Evolutionary conservation across 495 filamentous ascomycete species (phyloP), one percentile per base, ranked within the genome.

Genomic region (Trichocladium uniseriatum): DNA sequence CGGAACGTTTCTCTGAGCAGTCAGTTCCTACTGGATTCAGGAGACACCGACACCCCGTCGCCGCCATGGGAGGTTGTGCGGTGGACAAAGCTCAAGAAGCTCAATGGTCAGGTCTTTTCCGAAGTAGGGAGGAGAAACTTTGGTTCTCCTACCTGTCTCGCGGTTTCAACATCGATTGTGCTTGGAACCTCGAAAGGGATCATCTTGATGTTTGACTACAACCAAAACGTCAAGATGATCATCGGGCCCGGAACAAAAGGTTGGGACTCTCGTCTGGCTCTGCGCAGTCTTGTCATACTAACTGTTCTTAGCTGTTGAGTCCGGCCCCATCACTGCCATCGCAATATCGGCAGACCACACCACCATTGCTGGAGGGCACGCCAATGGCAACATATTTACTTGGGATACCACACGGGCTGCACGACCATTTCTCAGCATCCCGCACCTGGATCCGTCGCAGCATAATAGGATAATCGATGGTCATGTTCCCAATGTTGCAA

Each of bases 211-310:
- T 97, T 97, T 70, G 94, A 99, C 67, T 97, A 95, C 65, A 85
- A 91, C 62, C 92, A 99, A 65, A 94, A 81, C 55, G 69, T 97
- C 48, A 94, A 94, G 69, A 80, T 83, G 54, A 91, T 96, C 44
- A 86, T 99, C 58, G 92, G 92, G 13, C 82, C 81, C n/a, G 89
- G 90, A 34, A 96, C 91, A 18, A 94, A 91, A 78, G 89, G 88
- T 87, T 70, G 39, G 76, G 47, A 41, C 48, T 19, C 11, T 38
- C n/a, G 21, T 22, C 19, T 6, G 3, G 4, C 0, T 19, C 5
- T 51, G 18, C 27, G 31, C n/a, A n/a, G n/a, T n/a, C n/a, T 32
- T 9, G 9, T 40, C 10, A 15, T 55, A 16, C 56, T 71, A 46
- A 70, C 55, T 5, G 20, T 32, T 9, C 28, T 18, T 57, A 92